These are phyloP conservation scores for Sporisorium graminicola DNA, from an alignment of 1,284 basidiomycete genomes.

Conservation along the genomic window DNA sequence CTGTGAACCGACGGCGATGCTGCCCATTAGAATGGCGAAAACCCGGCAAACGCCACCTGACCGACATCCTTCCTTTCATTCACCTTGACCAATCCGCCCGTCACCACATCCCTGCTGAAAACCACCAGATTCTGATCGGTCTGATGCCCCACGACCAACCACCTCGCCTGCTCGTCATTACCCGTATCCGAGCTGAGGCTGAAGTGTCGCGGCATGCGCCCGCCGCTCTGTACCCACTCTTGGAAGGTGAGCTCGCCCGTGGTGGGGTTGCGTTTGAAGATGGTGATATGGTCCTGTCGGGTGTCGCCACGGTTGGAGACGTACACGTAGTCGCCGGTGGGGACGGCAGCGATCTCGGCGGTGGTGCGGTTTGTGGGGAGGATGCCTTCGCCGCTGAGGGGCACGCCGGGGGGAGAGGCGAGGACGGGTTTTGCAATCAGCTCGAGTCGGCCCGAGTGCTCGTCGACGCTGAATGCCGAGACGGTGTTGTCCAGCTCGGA, in stretches of 20 bases:
- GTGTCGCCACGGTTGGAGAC: slow-evolving; percentile 52
- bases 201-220: slow-evolving; percentile 55
- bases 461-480: slow-evolving; percentile 34
- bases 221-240: slow-evolving; percentile 50
- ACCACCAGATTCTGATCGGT: slow-evolving; percentile 48
- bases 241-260: slow-evolving; percentile 36
- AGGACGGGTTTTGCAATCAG: slow-evolving; percentile 31
- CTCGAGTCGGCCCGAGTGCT: slow-evolving; percentile 20
- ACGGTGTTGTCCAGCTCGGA: slow-evolving; percentile 55
- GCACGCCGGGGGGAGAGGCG: slow-evolving; percentile 47
- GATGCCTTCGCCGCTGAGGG: slow-evolving; percentile 37
- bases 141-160: slow-evolving; percentile 54
- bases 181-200: slow-evolving; percentile 32
- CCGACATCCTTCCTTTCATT: slow-evolving; percentile 19
- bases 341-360: slow-evolving; percentile 56
- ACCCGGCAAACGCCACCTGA: slow-evolving; percentile 49
- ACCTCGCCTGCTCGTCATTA: slow-evolving; percentile 30
- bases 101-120: slow-evolving; percentile 29
- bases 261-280: slow-evolving; percentile 31
- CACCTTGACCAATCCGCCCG: slow-evolving; percentile 32
- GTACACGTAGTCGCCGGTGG: slow-evolving; percentile 53
- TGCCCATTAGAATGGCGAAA: slow-evolving; percentile 47
- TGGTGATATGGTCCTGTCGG: slow-evolving; percentile 53
- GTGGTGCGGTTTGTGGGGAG: slow-evolving; percentile 50
- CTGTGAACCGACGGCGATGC: no score